A percentile compares a stretch with the other conserved stretches of the same genome.
These are phyloP conservation scores for Russula lepida DNA, from an alignment of 768 basidiomycete species.

Conservation along the genomic window DNA sequence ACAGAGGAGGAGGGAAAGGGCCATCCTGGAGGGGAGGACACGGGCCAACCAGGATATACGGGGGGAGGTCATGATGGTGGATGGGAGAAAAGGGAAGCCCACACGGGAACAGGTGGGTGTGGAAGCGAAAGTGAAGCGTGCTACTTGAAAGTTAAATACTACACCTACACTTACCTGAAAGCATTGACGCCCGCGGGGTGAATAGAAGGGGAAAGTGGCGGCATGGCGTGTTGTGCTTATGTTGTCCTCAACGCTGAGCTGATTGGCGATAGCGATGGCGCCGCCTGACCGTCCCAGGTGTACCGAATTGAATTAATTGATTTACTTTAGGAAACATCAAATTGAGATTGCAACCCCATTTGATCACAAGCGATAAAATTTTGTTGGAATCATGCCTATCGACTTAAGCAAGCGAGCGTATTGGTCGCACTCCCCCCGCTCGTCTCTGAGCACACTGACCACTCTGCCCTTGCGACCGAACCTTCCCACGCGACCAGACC, in stretches of 20 bases:
- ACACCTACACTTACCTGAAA: neutral
- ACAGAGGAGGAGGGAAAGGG: constrained; percentile 22
- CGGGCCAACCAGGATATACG: constrained; percentile 26
- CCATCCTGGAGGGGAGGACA: constrained; percentile 11
- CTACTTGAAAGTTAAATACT: neutral
- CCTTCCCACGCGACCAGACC: constrained; percentile 69
- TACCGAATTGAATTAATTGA: neutral
- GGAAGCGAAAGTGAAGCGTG: neutral
- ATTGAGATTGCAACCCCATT: neutral
- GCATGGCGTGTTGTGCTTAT: neutral
- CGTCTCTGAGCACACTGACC: constrained; percentile 43
- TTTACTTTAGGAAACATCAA: neutral
- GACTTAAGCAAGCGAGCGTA: constrained; percentile 6
- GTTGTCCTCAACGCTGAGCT: neutral
- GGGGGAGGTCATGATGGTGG: constrained; percentile 23
- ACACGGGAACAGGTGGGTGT: neutral
- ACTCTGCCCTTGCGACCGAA: constrained; percentile 61
- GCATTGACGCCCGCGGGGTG: neutral
- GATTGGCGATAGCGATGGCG: constrained; percentile 3
- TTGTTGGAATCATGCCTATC: neutral
- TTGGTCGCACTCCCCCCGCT: constrained; percentile 29
- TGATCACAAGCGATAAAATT: neutral
- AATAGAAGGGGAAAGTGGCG: neutral
- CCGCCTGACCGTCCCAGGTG: neutral
- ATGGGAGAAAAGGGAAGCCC: constrained; percentile 13